A percentile compares a stretch with the other conserved stretches of the same genome.
Evolutionary conservation across 306 rosid species (phyloP).

Genomic region (Rosa multiflora): DNA sequence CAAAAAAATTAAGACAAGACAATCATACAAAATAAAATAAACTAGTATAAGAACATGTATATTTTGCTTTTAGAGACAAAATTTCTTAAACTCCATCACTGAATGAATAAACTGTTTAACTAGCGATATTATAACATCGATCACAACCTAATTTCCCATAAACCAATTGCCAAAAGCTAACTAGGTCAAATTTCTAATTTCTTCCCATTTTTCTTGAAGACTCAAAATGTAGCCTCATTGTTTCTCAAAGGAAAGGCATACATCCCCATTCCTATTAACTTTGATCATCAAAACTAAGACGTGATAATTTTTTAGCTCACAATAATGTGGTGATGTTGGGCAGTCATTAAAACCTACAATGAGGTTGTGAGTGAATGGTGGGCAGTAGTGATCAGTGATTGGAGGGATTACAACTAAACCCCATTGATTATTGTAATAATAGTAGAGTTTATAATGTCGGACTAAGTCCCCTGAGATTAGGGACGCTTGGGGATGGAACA

Average conservation of each 20-base stretch:
- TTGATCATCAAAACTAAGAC: neutral
- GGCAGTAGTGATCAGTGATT: neutral
- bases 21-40: too few species aligned
- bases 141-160: neutral
- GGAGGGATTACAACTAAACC: neutral
- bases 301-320: neutral
- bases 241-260: neutral
- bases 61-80: too few species aligned
- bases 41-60: too few species aligned
- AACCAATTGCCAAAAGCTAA: neutral
- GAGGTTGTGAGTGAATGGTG: neutral
- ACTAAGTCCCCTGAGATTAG: slow-evolving; percentile 6
- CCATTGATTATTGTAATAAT: neutral
- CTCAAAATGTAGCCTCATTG: neutral
- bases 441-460: neutral
- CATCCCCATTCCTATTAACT: neutral
- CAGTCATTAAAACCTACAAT: neutral
- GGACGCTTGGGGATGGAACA: slow-evolving; percentile 13
- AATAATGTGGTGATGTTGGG: neutral
- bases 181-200: neutral
- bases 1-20: too few species aligned
- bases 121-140: neutral
- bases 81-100: too few species aligned
- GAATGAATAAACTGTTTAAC: too few species aligned
- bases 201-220: neutral